Conservation (phyloP, 495 filamentous ascomycete species). For the Lophium mytilinum region DNA sequence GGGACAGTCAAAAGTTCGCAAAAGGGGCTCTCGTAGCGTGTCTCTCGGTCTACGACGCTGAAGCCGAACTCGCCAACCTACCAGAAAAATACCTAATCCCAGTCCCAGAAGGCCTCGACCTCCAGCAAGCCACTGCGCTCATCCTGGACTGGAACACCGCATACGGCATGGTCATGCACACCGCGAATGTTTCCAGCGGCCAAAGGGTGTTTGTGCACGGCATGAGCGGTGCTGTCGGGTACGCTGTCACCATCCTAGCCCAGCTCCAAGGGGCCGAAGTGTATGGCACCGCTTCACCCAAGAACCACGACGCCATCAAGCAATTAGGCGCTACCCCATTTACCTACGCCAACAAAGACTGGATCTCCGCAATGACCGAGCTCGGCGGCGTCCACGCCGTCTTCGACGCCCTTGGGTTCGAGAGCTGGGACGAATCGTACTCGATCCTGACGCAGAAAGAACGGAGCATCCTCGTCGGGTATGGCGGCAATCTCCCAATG, state of each 20-base stretch:
- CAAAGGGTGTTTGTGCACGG: conserved; percentile 41
- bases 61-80: conserved; percentile 35
- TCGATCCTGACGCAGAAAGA: conserved; percentile 26
- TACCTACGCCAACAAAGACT: conserved; percentile 38
- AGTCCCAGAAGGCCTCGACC: conserved; percentile 33
- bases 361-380: conserved; percentile 36
- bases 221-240: conserved; percentile 38
- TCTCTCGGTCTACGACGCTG: conserved; percentile 36
- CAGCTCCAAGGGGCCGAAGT: conserved; percentile 34
- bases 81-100: conserved; percentile 35
- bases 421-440: conserved; percentile 41
- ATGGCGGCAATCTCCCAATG: conserved; percentile 23
- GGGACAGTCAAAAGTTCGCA: conserved; percentile 23
- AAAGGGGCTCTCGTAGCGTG: conserved; percentile 33
- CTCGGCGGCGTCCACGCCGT: conserved; percentile 37
- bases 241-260: conserved; percentile 30
- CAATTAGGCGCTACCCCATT: conserved; percentile 31
- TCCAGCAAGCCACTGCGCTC: conserved; percentile 29
- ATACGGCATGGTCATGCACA: conserved; percentile 35
- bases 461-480: conserved; percentile 20
- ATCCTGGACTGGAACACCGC: conserved; percentile 38
- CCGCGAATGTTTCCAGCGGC: conserved; percentile 32
- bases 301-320: conserved; percentile 34
- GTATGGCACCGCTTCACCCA: conserved; percentile 37
- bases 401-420: conserved; percentile 40